These are phyloP conservation scores for Tetramitus jugosus DNA, from an alignment of 208 protist species.

Conservation along the genomic window DNA sequence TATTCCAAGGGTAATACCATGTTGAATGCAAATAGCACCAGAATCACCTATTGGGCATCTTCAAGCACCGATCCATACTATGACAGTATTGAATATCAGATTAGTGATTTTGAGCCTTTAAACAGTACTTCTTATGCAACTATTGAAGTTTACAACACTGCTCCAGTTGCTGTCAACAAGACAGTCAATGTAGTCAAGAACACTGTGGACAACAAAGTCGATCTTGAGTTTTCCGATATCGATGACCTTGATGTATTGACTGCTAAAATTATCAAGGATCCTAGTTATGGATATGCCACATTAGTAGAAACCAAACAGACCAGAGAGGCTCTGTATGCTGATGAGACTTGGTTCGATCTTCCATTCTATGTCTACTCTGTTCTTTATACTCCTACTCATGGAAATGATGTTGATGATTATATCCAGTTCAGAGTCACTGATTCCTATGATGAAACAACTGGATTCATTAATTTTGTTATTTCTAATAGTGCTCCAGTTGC, in stretches of 20 bases:
- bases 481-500: constrained; percentile 4
- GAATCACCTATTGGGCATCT: too few species aligned
- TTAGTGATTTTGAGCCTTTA: not conserved
- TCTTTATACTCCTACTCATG: not conserved
- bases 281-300: not conserved
- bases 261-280: too few species aligned
- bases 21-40: not conserved
- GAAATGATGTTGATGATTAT: not conserved
- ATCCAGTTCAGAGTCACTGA: not conserved
- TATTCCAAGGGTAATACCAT: not conserved
- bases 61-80: not conserved
- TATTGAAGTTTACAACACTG: not conserved
- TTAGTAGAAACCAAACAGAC: not conserved
- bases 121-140: not conserved
- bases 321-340: too few species aligned
- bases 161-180: not conserved
- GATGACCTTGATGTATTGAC: too few species aligned
- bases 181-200: not conserved
- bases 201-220: too few species aligned
- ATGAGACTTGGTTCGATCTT: too few species aligned
- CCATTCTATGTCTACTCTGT: not conserved
- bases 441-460: not conserved
- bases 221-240: too few species aligned
- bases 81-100: not conserved
- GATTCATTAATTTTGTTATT: not conserved